Base-by-base conservation (phyloP, 129 eudicot species). In the Artemisia tridentata region DNA sequence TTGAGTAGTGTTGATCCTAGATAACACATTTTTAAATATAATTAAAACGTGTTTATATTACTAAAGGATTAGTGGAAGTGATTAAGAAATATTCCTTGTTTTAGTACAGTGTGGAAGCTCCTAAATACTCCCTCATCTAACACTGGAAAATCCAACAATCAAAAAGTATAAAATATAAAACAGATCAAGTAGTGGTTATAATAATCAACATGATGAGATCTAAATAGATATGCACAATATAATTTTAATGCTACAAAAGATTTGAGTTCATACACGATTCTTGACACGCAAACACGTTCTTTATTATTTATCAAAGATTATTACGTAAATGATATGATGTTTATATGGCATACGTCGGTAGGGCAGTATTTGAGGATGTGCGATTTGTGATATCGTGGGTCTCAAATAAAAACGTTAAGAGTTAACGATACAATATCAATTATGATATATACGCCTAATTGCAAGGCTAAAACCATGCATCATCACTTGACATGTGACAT, bases 71-170 rank as follows among this genome's bases (percentile, higher is more conserved):
- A 75, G 63, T 68, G 63, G 51, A 76, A 59, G 57, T 76, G 69
- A 60, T 68, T 76, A 49, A 76, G 46, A 58, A 68, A 68, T 76
- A 60, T 76, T 68, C 41, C 75, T 6, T 59, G 64, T 59, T 76
- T 59, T 76, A 76, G 75, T 68, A 76, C 49, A 59, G 45, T 68
- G 50, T 68, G 50, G 63, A 50, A 61, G 29, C 70, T 76, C 80
- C 80, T 76, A 76, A 76, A 76, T 76, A 68, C 80, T 68, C 69
- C 64, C 57, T 68, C 69, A 20, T 69, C 78, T 63, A 45, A 64
- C 67, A 71, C 55, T 78, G 48, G 6, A 48, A 43, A 57, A 51
- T 78, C 66, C 66, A 71, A 70, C 11, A 60, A 58, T 67, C 21
- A 18, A 67, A 13, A 75, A 56, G 68, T 27, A 12, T 18, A 69